Conservation (phyloP, 441 rosid species). For the Croton setiger region DNA sequence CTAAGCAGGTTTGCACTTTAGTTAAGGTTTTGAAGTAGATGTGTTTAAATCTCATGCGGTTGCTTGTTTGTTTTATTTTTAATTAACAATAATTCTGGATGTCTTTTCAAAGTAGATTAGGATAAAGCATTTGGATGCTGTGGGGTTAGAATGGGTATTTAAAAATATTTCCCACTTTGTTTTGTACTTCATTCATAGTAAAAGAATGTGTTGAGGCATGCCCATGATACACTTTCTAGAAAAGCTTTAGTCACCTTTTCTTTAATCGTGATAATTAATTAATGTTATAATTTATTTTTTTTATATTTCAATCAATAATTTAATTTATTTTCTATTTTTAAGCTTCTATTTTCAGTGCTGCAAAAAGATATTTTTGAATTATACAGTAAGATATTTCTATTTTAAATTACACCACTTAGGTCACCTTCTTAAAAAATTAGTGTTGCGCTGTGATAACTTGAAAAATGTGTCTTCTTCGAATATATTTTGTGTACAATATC, state of each 20-base stretch:
- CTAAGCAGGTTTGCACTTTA: conserved; percentile 28
- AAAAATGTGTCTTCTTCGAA: no score
- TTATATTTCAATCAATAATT: not conserved
- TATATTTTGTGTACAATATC: no score
- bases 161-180: conserved; percentile 18
- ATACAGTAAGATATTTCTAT: no score
- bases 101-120: conserved; percentile 42
- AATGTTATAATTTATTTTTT: not conserved
- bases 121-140: conserved; percentile 24
- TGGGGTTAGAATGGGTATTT: conserved; percentile 21
- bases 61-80: not conserved
- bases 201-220: conserved; percentile 11
- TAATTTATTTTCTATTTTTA: no score
- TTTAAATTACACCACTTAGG: no score
- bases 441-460: no score
- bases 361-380: no score
- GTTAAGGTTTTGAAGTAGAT: not conserved
- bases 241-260: conserved; percentile 2
- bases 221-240: conserved; percentile 19
- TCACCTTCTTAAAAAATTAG: no score
- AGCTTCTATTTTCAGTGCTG: no score
- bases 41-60: conserved; percentile 6
- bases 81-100: conserved; percentile 5
- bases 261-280: conserved; percentile 6
- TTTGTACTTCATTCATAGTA: conserved; percentile 16